Percentiles rank a stretch among this genome's conserved stretches.
Conservation (phyloP, 106 monocot species). For the Narthecium ossifragum region DNA sequence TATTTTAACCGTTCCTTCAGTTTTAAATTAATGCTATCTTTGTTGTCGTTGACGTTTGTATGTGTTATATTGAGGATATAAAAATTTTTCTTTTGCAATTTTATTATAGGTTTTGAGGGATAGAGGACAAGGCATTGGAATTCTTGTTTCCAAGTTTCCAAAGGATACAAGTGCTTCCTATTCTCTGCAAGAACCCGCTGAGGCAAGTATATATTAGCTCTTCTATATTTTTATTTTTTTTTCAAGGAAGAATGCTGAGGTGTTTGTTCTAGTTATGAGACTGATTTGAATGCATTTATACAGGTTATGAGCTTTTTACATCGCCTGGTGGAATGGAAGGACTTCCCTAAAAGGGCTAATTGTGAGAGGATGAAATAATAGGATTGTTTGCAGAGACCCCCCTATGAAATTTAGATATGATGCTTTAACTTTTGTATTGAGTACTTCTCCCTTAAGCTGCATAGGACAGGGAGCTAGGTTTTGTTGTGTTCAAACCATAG, state of each 20-base stretch:
- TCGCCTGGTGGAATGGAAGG: conserved; percentile 2
- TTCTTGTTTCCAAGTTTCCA: conserved; percentile 74
- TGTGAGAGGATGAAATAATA: too few species aligned
- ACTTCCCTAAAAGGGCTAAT: not conserved
- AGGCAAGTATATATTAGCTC: conserved; percentile 39
- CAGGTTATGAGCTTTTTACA: conserved; percentile 8
- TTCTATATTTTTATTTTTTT: not conserved
- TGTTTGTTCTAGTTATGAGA: not conserved
- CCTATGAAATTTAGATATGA: too few species aligned
- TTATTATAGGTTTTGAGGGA: conserved; percentile 32
- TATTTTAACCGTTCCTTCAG: conserved; percentile 3
- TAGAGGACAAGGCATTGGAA: conserved; percentile 79
- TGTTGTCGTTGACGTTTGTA: not conserved
- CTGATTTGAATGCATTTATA: not conserved
- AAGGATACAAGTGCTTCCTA: conserved; percentile 84
- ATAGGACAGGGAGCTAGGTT: too few species aligned
- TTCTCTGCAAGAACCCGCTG: conserved; percentile 78
- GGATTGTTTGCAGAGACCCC: too few species aligned
- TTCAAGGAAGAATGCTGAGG: not conserved
- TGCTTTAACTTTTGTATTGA: too few species aligned
- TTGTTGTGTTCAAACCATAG: too few species aligned
- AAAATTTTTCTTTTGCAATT: not conserved
- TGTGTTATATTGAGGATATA: not conserved
- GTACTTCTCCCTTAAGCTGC: too few species aligned
- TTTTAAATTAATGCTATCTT: not conserved